Evolutionary conservation across 1,284 basidiomycete species (phyloP).

Genomic region (Heterobasidion annosum): DNA sequence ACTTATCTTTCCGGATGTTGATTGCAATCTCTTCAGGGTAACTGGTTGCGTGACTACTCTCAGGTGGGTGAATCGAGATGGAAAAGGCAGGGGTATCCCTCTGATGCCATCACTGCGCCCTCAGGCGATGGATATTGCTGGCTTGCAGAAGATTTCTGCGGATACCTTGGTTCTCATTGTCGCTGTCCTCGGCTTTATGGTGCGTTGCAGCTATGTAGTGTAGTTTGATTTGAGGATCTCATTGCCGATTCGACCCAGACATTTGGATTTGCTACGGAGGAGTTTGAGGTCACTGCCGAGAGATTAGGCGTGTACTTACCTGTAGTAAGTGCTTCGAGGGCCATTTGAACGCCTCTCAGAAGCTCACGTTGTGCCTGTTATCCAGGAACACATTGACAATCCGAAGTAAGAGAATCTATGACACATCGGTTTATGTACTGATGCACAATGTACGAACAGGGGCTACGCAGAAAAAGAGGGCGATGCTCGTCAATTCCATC

Average conservation of each 20-base stretch:
- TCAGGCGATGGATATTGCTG: constrained; percentile 76
- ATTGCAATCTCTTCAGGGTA: constrained; percentile 30
- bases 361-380: not conserved
- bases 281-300: constrained; percentile 78
- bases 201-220: constrained; percentile 20
- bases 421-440: not conserved
- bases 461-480: constrained; percentile 71
- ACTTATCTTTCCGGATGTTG: no score
- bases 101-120: not conserved
- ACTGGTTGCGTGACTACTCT: constrained; percentile 58
- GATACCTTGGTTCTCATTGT: constrained; percentile 70
- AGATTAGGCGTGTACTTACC: constrained; percentile 80
- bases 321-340: constrained; percentile 31
- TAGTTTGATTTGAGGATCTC: not conserved
- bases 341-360: constrained; percentile 1
- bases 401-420: constrained; percentile 37
- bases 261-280: constrained; percentile 64
- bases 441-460: constrained; percentile 19
- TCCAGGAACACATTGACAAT: constrained; percentile 71
- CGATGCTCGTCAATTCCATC: constrained; percentile 57
- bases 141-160: constrained; percentile 46
- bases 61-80: constrained; percentile 27
- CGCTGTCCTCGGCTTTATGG: constrained; percentile 66
- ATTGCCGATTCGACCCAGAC: constrained; percentile 26
- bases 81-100: not conserved